A percentile compares a stretch with the other conserved stretches of the same genome.
Evolutionary conservation across 371 early-diverging fungal species (phyloP).

Genomic region (Apophysomyces variabilis): DNA sequence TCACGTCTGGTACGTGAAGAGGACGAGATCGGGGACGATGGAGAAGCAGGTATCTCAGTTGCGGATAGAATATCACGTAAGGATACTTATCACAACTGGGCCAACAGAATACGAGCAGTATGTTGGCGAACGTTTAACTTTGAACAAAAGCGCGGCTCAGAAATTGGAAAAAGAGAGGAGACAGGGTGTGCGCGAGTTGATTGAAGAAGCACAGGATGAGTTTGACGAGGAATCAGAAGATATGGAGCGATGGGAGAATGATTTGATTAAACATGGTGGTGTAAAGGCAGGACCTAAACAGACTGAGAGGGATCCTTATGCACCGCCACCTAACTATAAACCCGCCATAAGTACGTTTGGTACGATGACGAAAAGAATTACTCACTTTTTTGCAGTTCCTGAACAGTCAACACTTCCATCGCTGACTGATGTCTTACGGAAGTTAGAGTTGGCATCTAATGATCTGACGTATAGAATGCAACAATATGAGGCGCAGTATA

Average conservation of each 20-base stretch:
- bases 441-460: constrained; percentile 37
- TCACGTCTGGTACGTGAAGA: constrained; percentile 58
- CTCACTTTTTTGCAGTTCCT: constrained; percentile 53
- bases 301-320: constrained; percentile 25
- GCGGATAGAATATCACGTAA: background rate
- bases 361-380: background rate
- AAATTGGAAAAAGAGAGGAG: constrained; percentile 45
- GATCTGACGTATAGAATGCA: constrained; percentile 40
- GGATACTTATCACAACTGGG: background rate
- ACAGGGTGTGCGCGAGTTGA: constrained; percentile 56
- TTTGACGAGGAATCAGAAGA: constrained; percentile 62
- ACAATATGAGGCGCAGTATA: constrained; percentile 52
- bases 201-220: constrained; percentile 59
- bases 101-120: constrained; percentile 51
- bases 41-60: constrained; percentile 38
- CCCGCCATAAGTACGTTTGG: constrained; percentile 41
- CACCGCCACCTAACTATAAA: constrained; percentile 33
- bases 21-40: constrained; percentile 58
- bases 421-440: constrained; percentile 48
- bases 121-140: constrained; percentile 45
- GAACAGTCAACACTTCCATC: constrained; percentile 50
- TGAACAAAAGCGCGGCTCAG: constrained; percentile 45
- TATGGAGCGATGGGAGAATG: constrained; percentile 69
- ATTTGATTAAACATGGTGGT: constrained; percentile 70
- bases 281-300: constrained; percentile 31